A percentile compares a stretch with the other conserved stretches of the same genome.
phyloP scores from a whole-genome alignment of 192 early-diverging fungal species.

The Gigaspora rosea region DNA sequence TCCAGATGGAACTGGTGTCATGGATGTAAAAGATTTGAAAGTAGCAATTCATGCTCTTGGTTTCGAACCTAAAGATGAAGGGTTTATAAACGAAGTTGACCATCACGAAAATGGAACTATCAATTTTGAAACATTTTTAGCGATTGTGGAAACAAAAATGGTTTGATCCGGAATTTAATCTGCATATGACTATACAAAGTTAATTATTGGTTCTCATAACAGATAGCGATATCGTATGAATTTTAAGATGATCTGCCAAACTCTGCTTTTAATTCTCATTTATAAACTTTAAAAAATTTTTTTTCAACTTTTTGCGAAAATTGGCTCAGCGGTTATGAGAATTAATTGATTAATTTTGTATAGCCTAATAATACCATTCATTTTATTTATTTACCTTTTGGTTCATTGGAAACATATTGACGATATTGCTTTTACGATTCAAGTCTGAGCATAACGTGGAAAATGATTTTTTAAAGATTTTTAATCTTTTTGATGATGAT shows the following conservation, averaged over 20 bases:
- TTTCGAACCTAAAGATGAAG: slow-evolving; percentile 51
- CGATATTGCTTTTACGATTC: not conserved
- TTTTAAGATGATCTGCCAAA: too few species aligned
- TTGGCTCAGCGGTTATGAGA: too few species aligned
- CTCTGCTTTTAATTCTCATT: too few species aligned
- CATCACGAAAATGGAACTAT: slow-evolving; percentile 34
- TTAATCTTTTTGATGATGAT: slow-evolving; percentile 79
- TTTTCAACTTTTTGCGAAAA: too few species aligned
- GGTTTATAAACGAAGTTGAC: slow-evolving; percentile 41
- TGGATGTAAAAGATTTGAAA: slow-evolving; percentile 70
- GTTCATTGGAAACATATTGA: too few species aligned
- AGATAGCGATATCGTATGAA: too few species aligned
- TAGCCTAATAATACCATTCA: too few species aligned
- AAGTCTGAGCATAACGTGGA: slow-evolving; percentile 66
- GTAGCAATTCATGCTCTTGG: slow-evolving; percentile 65
- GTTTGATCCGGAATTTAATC: slow-evolving; percentile 35
- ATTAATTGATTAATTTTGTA: too few species aligned
- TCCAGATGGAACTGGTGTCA: slow-evolving; percentile 59
- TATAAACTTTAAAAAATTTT: too few species aligned
- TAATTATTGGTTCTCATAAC: too few species aligned
- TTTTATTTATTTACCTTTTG: too few species aligned
- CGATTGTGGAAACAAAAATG: slow-evolving; percentile 65
- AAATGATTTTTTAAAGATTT: slow-evolving; percentile 75
- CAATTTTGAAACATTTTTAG: slow-evolving; percentile 50
- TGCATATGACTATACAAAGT: not conserved